Evolutionary conservation across 495 filamentous ascomycete species (phyloP).

Genomic region (Aspergillus sclerotiicarbonarius): DNA sequence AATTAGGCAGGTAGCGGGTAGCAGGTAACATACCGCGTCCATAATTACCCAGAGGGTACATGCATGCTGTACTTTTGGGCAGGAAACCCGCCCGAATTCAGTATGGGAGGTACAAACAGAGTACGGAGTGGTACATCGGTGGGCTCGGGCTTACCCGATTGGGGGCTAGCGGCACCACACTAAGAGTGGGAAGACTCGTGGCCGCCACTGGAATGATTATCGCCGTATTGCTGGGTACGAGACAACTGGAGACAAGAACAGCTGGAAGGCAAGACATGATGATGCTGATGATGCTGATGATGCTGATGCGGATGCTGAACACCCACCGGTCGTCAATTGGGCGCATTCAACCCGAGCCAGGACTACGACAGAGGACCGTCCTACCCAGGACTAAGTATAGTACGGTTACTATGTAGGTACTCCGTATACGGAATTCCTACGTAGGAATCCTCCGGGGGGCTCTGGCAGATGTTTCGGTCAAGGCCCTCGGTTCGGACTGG

Average conservation of each 20-base stretch:
- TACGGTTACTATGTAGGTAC: not conserved
- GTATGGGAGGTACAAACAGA: slow-evolving; percentile 14
- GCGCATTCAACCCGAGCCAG: too few relatives aligned
- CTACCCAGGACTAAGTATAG: too few relatives aligned
- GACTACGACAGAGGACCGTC: too few relatives aligned
- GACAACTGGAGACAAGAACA: not conserved
- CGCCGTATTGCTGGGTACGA: slow-evolving; percentile 11
- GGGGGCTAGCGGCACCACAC: slow-evolving; percentile 13
- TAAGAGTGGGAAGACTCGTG: slow-evolving; percentile 23
- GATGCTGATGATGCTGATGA: not conserved
- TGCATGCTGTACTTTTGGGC: slow-evolving; percentile 16
- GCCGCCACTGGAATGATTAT: slow-evolving; percentile 24
- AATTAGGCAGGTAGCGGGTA: not conserved
- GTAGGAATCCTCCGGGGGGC: not conserved
- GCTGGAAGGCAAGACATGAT: not conserved
- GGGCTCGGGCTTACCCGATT: slow-evolving; percentile 4
- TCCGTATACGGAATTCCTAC: not conserved
- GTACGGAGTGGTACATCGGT: slow-evolving; percentile 10
- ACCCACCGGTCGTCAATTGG: too few relatives aligned
- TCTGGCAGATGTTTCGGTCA: slow-evolving; percentile 15
- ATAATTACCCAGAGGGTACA: slow-evolving; percentile 2
- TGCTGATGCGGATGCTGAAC: not conserved
- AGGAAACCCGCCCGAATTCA: slow-evolving; percentile 10
- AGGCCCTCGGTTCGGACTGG: slow-evolving; percentile 14
- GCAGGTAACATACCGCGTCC: not conserved